phyloP scores from a whole-genome alignment of 352 stramenopile species.

The Phytophthora pisi region DNA sequence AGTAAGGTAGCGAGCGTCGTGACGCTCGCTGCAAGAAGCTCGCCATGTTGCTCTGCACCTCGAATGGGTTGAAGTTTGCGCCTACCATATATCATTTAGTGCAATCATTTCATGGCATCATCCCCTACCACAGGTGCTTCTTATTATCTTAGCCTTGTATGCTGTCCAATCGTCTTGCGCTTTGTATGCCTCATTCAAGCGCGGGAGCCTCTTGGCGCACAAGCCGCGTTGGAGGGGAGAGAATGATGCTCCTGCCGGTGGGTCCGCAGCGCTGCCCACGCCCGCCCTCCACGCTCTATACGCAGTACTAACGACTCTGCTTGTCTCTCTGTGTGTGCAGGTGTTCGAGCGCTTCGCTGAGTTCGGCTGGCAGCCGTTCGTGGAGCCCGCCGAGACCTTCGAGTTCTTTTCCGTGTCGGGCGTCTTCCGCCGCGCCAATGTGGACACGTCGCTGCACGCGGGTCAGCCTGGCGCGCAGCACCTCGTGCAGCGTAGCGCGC shows the following conservation, averaged over 20 bases:
- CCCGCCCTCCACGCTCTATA: background rate
- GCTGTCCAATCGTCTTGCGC: conserved; percentile 13
- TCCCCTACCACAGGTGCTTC: background rate
- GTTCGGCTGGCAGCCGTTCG: conserved; percentile 79
- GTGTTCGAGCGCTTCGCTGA: conserved; percentile 83
- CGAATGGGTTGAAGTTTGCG: background rate
- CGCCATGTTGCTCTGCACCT: background rate
- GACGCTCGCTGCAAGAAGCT: background rate
- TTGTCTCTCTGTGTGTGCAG: conserved; percentile 26
- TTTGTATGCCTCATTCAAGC: conserved; percentile 31
- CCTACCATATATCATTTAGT: conserved; percentile 1
- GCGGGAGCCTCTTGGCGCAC: conserved; percentile 35
- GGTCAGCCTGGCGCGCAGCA: conserved; percentile 35
- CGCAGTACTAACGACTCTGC: conserved; percentile 2
- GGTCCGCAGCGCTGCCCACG: conserved; percentile 10
- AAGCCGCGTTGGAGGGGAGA: conserved; percentile 39
- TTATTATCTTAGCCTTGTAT: conserved; percentile 25
- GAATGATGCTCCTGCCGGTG: conserved; percentile 52
- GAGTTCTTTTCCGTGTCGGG: conserved; percentile 86
- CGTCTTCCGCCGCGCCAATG: conserved; percentile 67
- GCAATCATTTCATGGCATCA: conserved; percentile 7
- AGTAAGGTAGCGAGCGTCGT: background rate
- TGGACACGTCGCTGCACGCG: conserved; percentile 60
- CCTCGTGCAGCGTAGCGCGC: conserved; percentile 70
- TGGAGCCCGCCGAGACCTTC: conserved; percentile 82